These are phyloP conservation scores for Ocimum tenuiflorum DNA, from an alignment of 257 asterid genomes.

Conservation along the genomic window DNA sequence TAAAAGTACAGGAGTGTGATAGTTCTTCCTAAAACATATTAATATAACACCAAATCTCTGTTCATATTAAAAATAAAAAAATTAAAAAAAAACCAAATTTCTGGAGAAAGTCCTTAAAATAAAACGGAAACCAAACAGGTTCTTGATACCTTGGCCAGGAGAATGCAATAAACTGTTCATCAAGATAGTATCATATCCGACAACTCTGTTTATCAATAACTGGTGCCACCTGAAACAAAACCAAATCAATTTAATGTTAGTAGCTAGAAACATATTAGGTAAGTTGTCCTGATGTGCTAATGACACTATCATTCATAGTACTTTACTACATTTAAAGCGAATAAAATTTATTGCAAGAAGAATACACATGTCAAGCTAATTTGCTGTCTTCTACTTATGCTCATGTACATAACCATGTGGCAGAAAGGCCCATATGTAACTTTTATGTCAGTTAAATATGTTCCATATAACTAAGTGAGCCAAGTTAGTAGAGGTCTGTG, in stretches of 20 bases:
- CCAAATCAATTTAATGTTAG: conserved; percentile 6
- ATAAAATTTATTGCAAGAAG: not conserved
- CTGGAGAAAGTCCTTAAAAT: not conserved
- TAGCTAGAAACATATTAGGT: conserved; percentile 7
- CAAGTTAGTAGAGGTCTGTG: not conserved
- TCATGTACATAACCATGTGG: not conserved
- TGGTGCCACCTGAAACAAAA: conserved; percentile 86
- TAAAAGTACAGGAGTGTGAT: conserved; percentile 5
- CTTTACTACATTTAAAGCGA: not conserved
- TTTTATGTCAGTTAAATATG: conserved; percentile 1
- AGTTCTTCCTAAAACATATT: not conserved
- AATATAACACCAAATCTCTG: conserved; percentile 1
- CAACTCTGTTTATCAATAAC: conserved; percentile 90
- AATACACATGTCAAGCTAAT: not conserved
- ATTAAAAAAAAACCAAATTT: conserved; percentile 3
- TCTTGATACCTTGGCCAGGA: conserved; percentile 79
- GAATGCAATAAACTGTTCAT: conserved; percentile 90
- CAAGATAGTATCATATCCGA: conserved; percentile 93
- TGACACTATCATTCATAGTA: not conserved
- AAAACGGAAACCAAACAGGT: conserved; percentile 12
- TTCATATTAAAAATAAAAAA: no score
- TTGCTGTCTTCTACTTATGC: not conserved
- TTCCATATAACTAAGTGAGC: not conserved
- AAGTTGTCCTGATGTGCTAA: not conserved
- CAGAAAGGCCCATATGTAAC: not conserved